A percentile compares a stretch with the other conserved stretches of the same genome.
phyloP scores from a whole-genome alignment of 148 eudicot species.

The Suaeda aralocaspica region DNA sequence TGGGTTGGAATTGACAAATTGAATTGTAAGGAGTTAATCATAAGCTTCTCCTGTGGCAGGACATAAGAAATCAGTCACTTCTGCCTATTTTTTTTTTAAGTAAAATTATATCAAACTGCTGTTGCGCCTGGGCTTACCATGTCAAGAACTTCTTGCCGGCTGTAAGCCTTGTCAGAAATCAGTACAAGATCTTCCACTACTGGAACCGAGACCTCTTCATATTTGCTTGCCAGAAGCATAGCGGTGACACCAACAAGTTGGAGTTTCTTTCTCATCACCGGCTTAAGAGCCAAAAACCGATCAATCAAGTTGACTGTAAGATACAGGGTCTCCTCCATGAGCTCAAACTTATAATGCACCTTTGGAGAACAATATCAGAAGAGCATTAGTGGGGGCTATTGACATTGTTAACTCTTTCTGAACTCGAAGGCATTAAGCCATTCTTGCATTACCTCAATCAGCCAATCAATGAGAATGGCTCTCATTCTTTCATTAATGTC shows the following conservation, averaged over 20 bases:
- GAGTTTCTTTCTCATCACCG: constrained; percentile 66
- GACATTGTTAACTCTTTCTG: not conserved
- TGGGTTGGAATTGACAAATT: constrained; percentile 78
- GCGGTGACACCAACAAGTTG: constrained; percentile 89
- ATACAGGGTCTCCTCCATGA: constrained; percentile 87
- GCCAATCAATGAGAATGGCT: constrained; percentile 88
- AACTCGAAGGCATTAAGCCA: not conserved
- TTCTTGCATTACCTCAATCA: constrained; percentile 60
- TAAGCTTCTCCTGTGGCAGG: constrained; percentile 56
- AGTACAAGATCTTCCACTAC: constrained; percentile 68
- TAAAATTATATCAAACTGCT: not conserved
- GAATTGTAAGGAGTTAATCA: constrained; percentile 65
- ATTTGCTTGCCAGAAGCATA: constrained; percentile 85
- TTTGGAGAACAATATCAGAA: constrained; percentile 20
- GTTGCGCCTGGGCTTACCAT: constrained; percentile 42
- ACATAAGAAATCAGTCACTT: not conserved
- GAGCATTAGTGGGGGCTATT: not conserved
- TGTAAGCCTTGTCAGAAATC: constrained; percentile 77
- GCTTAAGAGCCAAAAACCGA: constrained; percentile 56
- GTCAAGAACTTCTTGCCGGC: constrained; percentile 62
- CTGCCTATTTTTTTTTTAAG: too few relatives aligned
- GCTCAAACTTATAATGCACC: constrained; percentile 89
- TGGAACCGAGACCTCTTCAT: constrained; percentile 80
- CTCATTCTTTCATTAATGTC: constrained; percentile 86
- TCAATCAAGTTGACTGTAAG: constrained; percentile 78